A percentile compares a stretch with the other conserved stretches of the same genome.
Conservation (phyloP, 2,329 filamentous ascomycete genomes). For the Davidsoniella virescens region DNA sequence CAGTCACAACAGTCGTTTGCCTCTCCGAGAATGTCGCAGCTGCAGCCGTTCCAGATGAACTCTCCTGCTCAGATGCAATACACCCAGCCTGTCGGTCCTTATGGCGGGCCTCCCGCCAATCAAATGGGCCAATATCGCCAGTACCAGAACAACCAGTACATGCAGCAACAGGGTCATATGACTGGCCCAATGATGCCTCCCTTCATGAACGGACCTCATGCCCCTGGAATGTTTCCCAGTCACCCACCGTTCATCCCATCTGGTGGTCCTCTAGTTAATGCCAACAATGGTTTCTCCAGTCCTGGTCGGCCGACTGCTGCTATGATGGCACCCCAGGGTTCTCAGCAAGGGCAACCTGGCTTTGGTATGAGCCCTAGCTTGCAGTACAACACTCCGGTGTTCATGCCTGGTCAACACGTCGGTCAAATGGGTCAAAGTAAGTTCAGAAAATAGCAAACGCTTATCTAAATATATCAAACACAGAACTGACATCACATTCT, state of each 20-base stretch:
- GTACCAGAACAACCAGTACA: conserved; percentile 49
- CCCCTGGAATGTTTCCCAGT: conserved; percentile 51
- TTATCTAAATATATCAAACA: conserved; percentile 2
- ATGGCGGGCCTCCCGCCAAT: conserved; percentile 50
- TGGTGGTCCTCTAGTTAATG: conserved; percentile 35
- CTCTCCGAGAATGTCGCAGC: conserved; percentile 61
- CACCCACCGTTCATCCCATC: conserved; percentile 49
- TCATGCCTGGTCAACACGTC: conserved; percentile 48
- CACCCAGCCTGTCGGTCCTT: conserved; percentile 56
- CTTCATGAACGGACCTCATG: conserved; percentile 54
- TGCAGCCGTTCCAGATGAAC: conserved; percentile 50
- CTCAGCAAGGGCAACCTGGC: conserved; percentile 70
- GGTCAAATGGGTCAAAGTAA: conserved; percentile 53
- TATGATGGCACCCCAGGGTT: conserved; percentile 91
- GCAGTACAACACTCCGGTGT: conserved; percentile 61
- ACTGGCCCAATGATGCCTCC: conserved; percentile 72
- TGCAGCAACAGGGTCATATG: conserved; percentile 61
- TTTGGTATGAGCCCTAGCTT: conserved; percentile 62
- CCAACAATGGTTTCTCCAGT: conserved; percentile 70
- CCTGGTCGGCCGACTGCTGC: conserved; percentile 63
- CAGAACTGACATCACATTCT: background rate
- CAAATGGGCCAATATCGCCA: conserved; percentile 57
- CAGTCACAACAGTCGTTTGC: conserved; percentile 73
- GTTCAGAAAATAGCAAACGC: conserved; percentile 22
- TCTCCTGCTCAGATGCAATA: conserved; percentile 56